Base-by-base conservation (phyloP, 2,329 filamentous ascomycete species). In the Aureobasidium subglaciale region DNA sequence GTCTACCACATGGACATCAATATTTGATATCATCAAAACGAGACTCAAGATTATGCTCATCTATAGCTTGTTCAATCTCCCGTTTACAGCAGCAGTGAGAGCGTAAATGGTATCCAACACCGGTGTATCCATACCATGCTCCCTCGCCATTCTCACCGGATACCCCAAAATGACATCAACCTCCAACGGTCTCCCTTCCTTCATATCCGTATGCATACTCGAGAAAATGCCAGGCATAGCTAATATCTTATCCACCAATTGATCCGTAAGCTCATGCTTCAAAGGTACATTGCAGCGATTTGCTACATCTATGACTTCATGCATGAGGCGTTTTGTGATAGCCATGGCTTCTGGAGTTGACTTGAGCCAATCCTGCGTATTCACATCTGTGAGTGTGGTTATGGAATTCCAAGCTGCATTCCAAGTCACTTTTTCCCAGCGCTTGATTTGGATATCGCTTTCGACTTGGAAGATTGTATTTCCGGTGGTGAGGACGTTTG, bases 401-500 rank as follows among this genome's bases (percentile, higher is more conserved):
- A 83, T 70, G 0, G 80, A 76, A 61, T 85, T 85, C 78, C 80
- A 84, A 0, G 79, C 75, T 2, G 75, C 80, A 62, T 85, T 85
- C 68, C 80, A 74, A 0, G 84, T 70, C 1, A 84, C 73, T 65
- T 85, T 85, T 53, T 75, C 73, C 82, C 82, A 85, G 8, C 82
- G 75, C 50, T 78, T 74, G 0, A 73, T 61, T 60, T 85, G 80
- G 6, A 85, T 72, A 59, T 85, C 74, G 3, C 76, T 71, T 25
- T 78, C 72, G 7, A 81, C 65, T 27, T 75, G 64, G 56, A 77
- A 75, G 0, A 73, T 73, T 5, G 71, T 77, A 6, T 75, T 72
- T 9, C 73, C 74, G 3, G 65, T 46, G 16, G 60, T 58, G 16
- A 82, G 59, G 11, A 82, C 65, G 2, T 68, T 65, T 4, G 71